phyloP scores from a whole-genome alignment of 208 protist species.

The Acanthamoeba lugdunensis region DNA sequence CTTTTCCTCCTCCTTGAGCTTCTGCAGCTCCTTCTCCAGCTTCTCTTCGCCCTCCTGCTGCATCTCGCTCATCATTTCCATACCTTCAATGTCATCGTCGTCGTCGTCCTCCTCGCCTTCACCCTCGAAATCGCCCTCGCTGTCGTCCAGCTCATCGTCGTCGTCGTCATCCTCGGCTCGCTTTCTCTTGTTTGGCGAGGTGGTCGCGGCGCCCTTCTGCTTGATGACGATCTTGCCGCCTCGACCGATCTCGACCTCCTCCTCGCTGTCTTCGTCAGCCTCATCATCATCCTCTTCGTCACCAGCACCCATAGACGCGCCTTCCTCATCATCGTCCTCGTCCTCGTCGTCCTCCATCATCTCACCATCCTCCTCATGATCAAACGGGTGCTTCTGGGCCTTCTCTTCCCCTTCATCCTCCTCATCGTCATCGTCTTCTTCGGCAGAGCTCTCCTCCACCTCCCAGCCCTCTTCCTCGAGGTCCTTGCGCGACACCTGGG shows the following conservation, averaged over 20 bases:
- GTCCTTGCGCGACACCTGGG: slow-evolving; percentile 40
- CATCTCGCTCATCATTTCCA: background rate
- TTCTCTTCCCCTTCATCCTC: background rate
- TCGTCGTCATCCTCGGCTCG: background rate
- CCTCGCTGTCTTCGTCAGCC: slow-evolving; percentile 21
- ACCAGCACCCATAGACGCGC: background rate
- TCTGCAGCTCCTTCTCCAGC: slow-evolving; percentile 64
- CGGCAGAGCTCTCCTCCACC: background rate
- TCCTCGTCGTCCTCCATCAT: slow-evolving; percentile 15
- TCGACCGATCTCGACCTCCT: slow-evolving; percentile 25
- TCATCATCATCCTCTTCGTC: background rate
- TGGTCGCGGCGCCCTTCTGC: background rate
- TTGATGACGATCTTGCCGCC: slow-evolving; percentile 43
- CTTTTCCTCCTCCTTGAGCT: slow-evolving; percentile 64
- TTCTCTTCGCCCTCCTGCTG: slow-evolving; percentile 32
- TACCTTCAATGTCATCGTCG: slow-evolving; percentile 27
- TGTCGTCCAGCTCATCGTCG: background rate
- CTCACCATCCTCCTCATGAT: background rate
- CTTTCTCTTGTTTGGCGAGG: background rate
- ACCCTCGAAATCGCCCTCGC: background rate
- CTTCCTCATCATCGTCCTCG: background rate
- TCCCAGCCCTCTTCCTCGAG: slow-evolving; percentile 60
- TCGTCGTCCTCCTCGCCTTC: slow-evolving; percentile 1
- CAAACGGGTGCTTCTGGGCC: background rate
- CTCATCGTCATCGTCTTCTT: background rate